Conservation (phyloP, 352 stramenopile species). For the Phytophthora foliorum region DNA sequence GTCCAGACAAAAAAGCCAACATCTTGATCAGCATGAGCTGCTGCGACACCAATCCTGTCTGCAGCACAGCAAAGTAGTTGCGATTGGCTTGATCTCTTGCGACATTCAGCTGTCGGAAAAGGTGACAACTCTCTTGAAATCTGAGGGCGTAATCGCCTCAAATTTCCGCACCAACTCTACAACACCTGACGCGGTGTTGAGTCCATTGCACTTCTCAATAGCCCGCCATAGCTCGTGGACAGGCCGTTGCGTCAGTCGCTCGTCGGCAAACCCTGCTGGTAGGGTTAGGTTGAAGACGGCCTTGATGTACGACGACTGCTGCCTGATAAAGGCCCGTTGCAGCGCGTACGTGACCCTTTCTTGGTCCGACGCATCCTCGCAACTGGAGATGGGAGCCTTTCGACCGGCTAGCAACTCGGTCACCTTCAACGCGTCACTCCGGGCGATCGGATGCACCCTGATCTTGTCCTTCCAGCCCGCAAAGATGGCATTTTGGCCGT, state of each 20-base stretch:
- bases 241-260: background rate
- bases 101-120: background rate
- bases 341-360: background rate
- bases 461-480: no score
- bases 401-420: no score
- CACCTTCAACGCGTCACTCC: no score
- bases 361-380: background rate
- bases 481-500: no score
- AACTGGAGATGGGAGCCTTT: no score
- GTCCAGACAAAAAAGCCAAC: background rate
- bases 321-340: background rate
- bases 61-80: background rate
- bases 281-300: slow-evolving; percentile 3
- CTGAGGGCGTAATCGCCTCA: background rate
- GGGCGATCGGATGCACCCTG: no score
- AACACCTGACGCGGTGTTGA: slow-evolving; percentile 8
- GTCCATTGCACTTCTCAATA: slow-evolving; percentile 7
- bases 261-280: background rate
- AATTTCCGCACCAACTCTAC: slow-evolving; percentile 2
- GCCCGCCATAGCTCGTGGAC: no score
- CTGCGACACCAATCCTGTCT: background rate
- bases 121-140: slow-evolving; percentile 3
- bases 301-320: slow-evolving; percentile 14
- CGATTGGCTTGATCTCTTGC: background rate
- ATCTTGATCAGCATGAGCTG: slow-evolving; percentile 11